Percentiles rank a stretch among this genome's conserved stretches.
phyloP scores from a whole-genome alignment of 139 green algal genomes.

The Volvox africanus region DNA sequence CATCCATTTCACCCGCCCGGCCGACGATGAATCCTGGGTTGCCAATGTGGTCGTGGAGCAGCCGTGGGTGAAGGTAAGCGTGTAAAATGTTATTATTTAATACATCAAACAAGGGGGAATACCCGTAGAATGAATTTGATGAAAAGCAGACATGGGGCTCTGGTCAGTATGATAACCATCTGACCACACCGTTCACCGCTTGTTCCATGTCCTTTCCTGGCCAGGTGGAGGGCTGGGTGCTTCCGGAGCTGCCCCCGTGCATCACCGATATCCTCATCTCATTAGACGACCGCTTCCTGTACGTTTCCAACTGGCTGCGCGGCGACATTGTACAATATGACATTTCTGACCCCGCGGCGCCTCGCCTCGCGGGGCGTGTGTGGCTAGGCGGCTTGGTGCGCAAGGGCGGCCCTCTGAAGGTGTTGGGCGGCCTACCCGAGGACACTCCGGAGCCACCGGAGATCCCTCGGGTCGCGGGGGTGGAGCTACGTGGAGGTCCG shows the following conservation, averaged over 20 bases:
- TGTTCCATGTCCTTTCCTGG: not conserved
- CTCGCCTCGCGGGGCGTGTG: slow-evolving; percentile 73
- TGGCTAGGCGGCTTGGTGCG: slow-evolving; percentile 81
- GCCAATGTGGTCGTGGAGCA: slow-evolving; percentile 65
- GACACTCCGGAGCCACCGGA: slow-evolving; percentile 50
- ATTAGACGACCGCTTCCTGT: slow-evolving; percentile 78
- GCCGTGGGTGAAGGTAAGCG: slow-evolving; percentile 59
- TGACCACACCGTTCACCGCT: too few relatives aligned
- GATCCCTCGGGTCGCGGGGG: slow-evolving; percentile 62
- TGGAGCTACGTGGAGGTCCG: slow-evolving; percentile 80
- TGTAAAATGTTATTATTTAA: too few relatives aligned
- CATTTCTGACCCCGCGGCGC: slow-evolving; percentile 81
- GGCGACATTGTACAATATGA: slow-evolving; percentile 84
- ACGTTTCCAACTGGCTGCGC: slow-evolving; percentile 46
- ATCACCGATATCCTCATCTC: slow-evolving; percentile 92
- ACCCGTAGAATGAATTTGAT: too few relatives aligned
- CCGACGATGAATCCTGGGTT: slow-evolving; percentile 6
- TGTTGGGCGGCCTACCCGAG: slow-evolving; percentile 74
- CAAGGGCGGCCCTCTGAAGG: slow-evolving; percentile 73
- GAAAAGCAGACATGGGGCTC: too few relatives aligned
- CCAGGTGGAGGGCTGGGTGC: slow-evolving; percentile 81
- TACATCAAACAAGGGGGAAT: too few relatives aligned
- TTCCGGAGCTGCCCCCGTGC: slow-evolving; percentile 85
- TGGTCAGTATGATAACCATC: too few relatives aligned
- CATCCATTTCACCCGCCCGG: slow-evolving; percentile 76